These are phyloP conservation scores for Spiromastix sp. DNA, from an alignment of 2,329 filamentous ascomycete genomes.

Conservation along the genomic window DNA sequence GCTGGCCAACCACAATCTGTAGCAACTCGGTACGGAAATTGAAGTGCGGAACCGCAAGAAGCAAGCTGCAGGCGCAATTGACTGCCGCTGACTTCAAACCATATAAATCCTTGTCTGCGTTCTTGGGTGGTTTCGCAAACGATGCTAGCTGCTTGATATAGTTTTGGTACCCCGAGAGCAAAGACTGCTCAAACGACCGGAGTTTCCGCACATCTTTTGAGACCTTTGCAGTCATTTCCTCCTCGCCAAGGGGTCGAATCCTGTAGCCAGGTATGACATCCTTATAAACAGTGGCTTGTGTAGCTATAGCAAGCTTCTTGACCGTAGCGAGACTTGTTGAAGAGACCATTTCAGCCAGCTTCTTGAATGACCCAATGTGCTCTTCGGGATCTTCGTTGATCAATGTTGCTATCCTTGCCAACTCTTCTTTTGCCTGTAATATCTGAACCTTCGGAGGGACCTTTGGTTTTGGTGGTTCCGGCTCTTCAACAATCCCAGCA, in stretches of 20 bases:
- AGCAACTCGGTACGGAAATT: conserved; percentile 86
- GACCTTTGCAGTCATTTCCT: conserved; percentile 64
- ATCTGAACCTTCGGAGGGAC: conserved; percentile 72
- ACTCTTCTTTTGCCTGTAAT: conserved; percentile 76
- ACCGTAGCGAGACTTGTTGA: conserved; percentile 58
- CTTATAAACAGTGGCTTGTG: conserved; percentile 84
- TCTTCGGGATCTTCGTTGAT: conserved; percentile 93
- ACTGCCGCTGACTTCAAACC: conserved; percentile 64
- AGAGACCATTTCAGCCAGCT: conserved; percentile 61
- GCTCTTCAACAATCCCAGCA: conserved; percentile 39
- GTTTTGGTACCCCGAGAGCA: conserved; percentile 73
- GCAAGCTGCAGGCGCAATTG: conserved; percentile 70
- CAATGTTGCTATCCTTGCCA: conserved; percentile 68
- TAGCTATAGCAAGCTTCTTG: conserved; percentile 74
- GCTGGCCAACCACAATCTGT: conserved; percentile 74
- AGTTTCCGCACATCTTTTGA: conserved; percentile 85
- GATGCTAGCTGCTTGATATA: conserved; percentile 69
- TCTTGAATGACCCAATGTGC: conserved; percentile 68
- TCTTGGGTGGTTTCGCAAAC: conserved; percentile 50
- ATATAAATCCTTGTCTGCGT: conserved; percentile 20
- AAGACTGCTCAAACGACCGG: conserved; percentile 74
- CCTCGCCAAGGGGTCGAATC: conserved; percentile 71
- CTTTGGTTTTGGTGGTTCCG: conserved; percentile 46
- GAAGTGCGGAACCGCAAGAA: conserved; percentile 84
- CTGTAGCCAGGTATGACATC: conserved; percentile 94